Percentiles rank a stretch among this genome's conserved stretches.
These are phyloP conservation scores for Isatis tinctoria DNA, from an alignment of 345 rosid species.

Conservation along the genomic window DNA sequence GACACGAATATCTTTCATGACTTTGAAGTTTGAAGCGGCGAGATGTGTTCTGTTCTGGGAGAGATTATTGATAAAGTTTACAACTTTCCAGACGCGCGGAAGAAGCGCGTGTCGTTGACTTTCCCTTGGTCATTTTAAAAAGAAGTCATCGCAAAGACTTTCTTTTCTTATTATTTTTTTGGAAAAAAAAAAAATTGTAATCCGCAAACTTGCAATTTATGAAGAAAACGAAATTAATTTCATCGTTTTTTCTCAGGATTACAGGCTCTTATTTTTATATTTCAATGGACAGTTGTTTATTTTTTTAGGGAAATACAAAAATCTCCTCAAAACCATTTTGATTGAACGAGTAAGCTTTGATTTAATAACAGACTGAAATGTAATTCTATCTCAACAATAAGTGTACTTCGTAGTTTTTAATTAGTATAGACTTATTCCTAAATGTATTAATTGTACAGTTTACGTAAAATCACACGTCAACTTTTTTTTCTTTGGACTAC, in stretches of 20 bases:
- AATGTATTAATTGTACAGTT: no score
- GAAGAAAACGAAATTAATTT: neutral
- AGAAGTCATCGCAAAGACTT: neutral
- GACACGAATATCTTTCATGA: slow-evolving; percentile 8
- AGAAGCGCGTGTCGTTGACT: neutral
- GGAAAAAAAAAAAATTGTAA: neutral
- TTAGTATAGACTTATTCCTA: neutral
- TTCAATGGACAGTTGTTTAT: no score
- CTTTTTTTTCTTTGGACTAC: no score
- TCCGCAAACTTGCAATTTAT: neutral
- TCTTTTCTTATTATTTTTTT: neutral
- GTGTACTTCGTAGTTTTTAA: no score
- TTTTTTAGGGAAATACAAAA: no score
- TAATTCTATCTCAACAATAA: no score
- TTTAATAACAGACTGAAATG: no score
- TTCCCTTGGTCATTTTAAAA: neutral
- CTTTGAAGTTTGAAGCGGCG: neutral
- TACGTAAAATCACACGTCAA: neutral
- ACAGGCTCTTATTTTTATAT: no score
- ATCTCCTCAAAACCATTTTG: no score
- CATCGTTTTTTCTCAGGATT: no score
- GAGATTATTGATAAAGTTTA: neutral
- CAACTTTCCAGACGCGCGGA: slow-evolving; percentile 1
- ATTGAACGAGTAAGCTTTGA: no score
- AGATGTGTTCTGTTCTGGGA: neutral